phyloP scores from a whole-genome alignment of 805 yeast species.

The Teunomyces aglyptinius region DNA sequence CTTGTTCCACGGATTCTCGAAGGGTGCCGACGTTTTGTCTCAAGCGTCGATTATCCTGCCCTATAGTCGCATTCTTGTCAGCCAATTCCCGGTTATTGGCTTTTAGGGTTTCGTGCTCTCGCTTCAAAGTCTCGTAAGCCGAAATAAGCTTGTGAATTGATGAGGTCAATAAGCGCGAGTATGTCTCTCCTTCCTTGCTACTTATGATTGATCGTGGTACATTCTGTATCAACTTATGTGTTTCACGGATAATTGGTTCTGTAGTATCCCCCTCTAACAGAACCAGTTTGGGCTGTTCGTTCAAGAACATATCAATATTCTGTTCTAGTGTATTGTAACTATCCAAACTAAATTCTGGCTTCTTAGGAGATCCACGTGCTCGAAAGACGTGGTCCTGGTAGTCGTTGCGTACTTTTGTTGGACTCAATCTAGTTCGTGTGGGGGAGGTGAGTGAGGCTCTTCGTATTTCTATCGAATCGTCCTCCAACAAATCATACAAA shows the following conservation, averaged over 20 bases:
- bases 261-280: slow-evolving; percentile 12
- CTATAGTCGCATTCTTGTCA: neutral
- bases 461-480: slow-evolving; percentile 16
- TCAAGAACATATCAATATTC: slow-evolving; percentile 11
- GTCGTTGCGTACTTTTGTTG: slow-evolving; percentile 14
- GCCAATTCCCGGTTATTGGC: neutral
- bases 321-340: slow-evolving; percentile 9
- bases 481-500: slow-evolving; percentile 14
- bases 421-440: slow-evolving; percentile 1
- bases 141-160: slow-evolving; percentile 27
- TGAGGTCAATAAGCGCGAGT: slow-evolving; percentile 23
- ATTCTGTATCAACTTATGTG: slow-evolving; percentile 26
- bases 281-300: neutral
- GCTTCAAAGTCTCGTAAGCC: slow-evolving; percentile 9
- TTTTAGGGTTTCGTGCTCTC: neutral
- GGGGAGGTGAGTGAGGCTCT: slow-evolving; percentile 13
- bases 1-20: slow-evolving; percentile 10
- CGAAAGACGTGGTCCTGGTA: slow-evolving; percentile 17
- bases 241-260: slow-evolving; percentile 25
- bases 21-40: neutral
- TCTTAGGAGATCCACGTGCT: slow-evolving; percentile 7
- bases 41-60: slow-evolving; percentile 2
- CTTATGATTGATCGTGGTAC: slow-evolving; percentile 19
- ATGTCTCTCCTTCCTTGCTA: slow-evolving; percentile 25
- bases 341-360: slow-evolving; percentile 1